These are phyloP conservation scores for Ustilago lituana DNA, from an alignment of 1,284 basidiomycete species.

Conservation along the genomic window DNA sequence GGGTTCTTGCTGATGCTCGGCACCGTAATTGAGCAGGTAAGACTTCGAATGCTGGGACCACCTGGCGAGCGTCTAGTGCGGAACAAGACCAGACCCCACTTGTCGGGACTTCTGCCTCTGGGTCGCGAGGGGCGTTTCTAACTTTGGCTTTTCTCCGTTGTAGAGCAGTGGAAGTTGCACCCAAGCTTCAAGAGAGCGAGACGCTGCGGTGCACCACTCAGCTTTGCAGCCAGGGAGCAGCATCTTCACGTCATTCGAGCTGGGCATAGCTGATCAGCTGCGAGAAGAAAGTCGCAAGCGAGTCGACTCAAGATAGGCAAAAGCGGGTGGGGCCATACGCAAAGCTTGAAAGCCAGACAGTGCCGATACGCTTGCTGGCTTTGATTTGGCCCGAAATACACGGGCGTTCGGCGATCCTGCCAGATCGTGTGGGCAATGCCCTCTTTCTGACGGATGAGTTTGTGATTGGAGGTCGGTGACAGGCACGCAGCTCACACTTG, in stretches of 20 bases:
- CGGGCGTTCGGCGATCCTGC: constrained; percentile 26
- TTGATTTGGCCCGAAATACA: no score
- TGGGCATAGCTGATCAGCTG: constrained; percentile 1
- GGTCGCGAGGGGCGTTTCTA: constrained; percentile 10
- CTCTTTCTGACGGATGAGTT: background rate
- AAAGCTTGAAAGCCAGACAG: no score
- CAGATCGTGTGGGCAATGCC: constrained; percentile 21
- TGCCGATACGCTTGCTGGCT: no score
- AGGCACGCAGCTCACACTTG: constrained; percentile 12
- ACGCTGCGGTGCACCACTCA: constrained; percentile 19
- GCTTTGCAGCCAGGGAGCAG: constrained; percentile 19
- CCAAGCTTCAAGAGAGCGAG: no score
- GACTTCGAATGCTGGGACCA: background rate
- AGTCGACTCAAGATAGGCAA: constrained; percentile 28
- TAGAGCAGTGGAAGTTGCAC: no score
- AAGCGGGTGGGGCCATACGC: no score
- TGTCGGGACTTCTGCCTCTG: background rate
- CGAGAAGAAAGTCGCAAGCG: background rate
- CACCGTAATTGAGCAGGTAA: constrained; percentile 15
- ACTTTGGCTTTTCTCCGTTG: constrained; percentile 17
- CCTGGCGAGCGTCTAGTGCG: background rate
- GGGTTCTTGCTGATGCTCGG: constrained; percentile 3
- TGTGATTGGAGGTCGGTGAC: constrained; percentile 11
- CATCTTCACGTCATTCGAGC: constrained; percentile 47
- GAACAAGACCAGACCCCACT: background rate